Evolutionary conservation across 768 basidiomycete genomes (phyloP).

Genomic region (Termitomyces sp.): DNA sequence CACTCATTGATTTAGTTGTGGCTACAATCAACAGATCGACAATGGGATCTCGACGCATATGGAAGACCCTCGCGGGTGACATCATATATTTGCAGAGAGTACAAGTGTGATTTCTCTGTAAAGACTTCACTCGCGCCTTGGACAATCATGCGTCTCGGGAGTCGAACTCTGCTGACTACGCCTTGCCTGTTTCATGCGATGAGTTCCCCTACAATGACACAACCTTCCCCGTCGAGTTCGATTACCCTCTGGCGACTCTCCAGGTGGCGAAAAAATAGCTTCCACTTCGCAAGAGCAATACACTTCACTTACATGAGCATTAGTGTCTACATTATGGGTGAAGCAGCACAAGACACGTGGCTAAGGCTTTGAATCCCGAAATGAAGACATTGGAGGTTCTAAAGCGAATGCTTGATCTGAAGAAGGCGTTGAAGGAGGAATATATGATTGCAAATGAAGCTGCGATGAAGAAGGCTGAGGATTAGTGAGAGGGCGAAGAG

Average conservation of each 20-base stretch:
- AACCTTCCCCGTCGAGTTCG: slow-evolving; percentile 15
- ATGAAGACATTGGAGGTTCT: slow-evolving; percentile 17
- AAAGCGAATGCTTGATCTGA: slow-evolving; percentile 14
- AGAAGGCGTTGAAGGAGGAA: slow-evolving; percentile 16
- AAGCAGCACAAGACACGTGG: slow-evolving; percentile 18
- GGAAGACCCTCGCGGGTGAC: too few relatives aligned
- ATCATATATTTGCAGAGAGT: too few relatives aligned
- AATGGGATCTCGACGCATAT: too few relatives aligned
- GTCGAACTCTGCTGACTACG: slow-evolving; percentile 1
- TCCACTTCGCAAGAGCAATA: slow-evolving; percentile 15
- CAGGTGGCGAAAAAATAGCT: slow-evolving; percentile 20
- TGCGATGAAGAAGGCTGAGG: slow-evolving; percentile 8
- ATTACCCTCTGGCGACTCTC: slow-evolving; percentile 14
- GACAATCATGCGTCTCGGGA: too few relatives aligned
- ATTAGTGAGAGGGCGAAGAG: slow-evolving; percentile 5
- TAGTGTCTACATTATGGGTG: slow-evolving; percentile 23
- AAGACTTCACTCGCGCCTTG: too few relatives aligned
- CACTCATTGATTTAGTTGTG: too few relatives aligned
- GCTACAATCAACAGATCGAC: too few relatives aligned
- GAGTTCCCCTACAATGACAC: slow-evolving; percentile 15
- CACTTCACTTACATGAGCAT: slow-evolving; percentile 19
- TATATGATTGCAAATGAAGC: slow-evolving; percentile 16
- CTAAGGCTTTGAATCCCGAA: slow-evolving; percentile 14
- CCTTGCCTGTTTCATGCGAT: slow-evolving; percentile 14
- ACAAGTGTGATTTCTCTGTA: too few relatives aligned